A percentile compares a stretch with the other conserved stretches of the same genome.
Conservation (phyloP, 441 rosid species). For the Pelargonium cotyledonis region DNA sequence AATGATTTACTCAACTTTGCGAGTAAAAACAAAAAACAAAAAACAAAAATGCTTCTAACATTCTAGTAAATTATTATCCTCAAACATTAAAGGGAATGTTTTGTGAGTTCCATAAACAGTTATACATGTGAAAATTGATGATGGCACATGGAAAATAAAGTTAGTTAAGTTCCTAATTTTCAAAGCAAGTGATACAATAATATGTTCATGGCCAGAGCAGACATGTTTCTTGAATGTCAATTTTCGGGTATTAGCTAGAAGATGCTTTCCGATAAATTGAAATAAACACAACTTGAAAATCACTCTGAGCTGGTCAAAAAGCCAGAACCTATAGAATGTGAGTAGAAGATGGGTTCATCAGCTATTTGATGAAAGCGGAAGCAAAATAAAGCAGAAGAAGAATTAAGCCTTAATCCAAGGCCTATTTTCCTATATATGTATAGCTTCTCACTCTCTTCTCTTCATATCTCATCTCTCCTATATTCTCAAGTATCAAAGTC, state of each 20-base stretch:
- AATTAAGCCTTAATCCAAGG: conserved; percentile 26
- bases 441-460: not conserved
- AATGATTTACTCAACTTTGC: too few species aligned
- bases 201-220: not conserved
- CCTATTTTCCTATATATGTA: conserved; percentile 19
- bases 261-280: conserved; percentile 14
- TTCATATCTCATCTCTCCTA: conserved; percentile 5
- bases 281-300: conserved; percentile 18
- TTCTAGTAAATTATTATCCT: not conserved
- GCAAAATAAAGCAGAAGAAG: conserved; percentile 27
- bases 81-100: not conserved
- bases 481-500: conserved; percentile 7
- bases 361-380: conserved; percentile 20
- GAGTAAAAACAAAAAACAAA: too few species aligned
- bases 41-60: not conserved
- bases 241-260: not conserved
- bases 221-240: not conserved
- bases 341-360: not conserved
- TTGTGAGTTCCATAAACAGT: not conserved
- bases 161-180: not conserved
- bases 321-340: not conserved
- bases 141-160: not conserved
- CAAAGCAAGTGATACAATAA: not conserved
- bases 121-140: not conserved
- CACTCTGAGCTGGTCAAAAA: conserved; percentile 15